Evolutionary conservation across 768 basidiomycete genomes (phyloP).

Genomic region (Lactifluus echinatus): DNA sequence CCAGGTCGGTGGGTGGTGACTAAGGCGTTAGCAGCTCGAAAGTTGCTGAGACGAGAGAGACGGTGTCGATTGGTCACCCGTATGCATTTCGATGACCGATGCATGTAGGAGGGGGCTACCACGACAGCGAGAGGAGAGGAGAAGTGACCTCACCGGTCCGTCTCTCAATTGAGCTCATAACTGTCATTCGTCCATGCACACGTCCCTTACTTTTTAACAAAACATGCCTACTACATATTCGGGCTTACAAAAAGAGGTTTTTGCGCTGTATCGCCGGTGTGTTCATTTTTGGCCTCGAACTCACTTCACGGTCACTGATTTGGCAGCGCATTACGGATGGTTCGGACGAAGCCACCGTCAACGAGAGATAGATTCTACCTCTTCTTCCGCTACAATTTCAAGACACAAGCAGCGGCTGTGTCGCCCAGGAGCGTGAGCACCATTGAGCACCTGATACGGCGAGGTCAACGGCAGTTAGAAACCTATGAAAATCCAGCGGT

Average conservation of each 20-base stretch:
- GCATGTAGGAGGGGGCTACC: neutral
- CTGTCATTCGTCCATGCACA: no score
- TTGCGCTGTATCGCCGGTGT: conserved; percentile 48
- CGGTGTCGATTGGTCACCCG: neutral
- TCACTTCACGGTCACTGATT: neutral
- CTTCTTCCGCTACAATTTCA: conserved; percentile 63
- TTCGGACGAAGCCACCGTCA: conserved; percentile 51
- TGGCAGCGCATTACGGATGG: conserved; percentile 67
- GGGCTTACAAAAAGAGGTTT: conserved; percentile 45
- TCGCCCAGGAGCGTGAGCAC: conserved; percentile 58
- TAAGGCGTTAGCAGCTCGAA: conserved; percentile 10
- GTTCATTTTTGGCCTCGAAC: conserved; percentile 1
- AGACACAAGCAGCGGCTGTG: conserved; percentile 47
- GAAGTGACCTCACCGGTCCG: no score
- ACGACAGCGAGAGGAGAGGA: neutral
- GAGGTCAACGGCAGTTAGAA: conserved; percentile 58
- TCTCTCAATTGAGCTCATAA: no score
- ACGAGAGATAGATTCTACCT: conserved; percentile 59
- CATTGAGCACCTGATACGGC: conserved; percentile 71
- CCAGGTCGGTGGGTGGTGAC: conserved; percentile 17
- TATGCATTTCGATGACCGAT: neutral
- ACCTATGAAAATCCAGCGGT: conserved; percentile 58
- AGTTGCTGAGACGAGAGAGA: neutral
- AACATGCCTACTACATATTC: conserved; percentile 31
- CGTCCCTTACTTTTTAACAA: neutral